Evolutionary conservation across 331 rosid genomes (phyloP).

Genomic region (Acacia pycnantha): DNA sequence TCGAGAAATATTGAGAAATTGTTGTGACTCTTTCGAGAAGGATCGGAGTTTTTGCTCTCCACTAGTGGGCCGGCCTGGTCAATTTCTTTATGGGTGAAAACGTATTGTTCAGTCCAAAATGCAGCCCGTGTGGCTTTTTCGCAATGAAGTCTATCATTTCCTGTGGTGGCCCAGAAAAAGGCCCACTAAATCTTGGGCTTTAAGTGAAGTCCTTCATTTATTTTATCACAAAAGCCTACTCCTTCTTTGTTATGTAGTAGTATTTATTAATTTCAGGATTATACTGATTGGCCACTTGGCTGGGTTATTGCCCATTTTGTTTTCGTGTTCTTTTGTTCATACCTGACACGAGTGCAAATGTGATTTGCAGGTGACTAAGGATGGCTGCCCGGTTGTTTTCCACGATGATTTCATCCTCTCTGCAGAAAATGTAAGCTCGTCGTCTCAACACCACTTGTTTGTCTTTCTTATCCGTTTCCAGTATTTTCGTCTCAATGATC

Average conservation of each 20-base stretch:
- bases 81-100: background rate
- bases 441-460: background rate
- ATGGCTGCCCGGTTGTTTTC: slow-evolving; percentile 80
- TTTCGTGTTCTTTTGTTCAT: background rate
- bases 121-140: background rate
- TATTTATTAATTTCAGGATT: background rate
- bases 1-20: background rate
- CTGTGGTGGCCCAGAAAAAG: background rate
- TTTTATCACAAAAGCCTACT: too few species aligned
- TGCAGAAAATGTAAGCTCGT: slow-evolving; percentile 49
- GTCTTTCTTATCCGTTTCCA: background rate
- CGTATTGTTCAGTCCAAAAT: too few species aligned
- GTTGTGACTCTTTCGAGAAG: background rate
- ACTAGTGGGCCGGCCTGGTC: background rate
- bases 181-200: background rate
- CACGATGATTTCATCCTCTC: slow-evolving; percentile 63
- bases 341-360: slow-evolving; percentile 28
- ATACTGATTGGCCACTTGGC: background rate
- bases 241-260: too few species aligned
- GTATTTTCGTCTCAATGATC: background rate
- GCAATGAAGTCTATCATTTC: background rate
- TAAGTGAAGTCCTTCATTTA: background rate
- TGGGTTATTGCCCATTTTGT: background rate
- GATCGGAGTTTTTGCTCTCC: background rate
- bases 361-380: slow-evolving; percentile 76